Base-by-base conservation (phyloP, 202 grass and related monocot genomes). In the Digitaria exilis region DNA sequence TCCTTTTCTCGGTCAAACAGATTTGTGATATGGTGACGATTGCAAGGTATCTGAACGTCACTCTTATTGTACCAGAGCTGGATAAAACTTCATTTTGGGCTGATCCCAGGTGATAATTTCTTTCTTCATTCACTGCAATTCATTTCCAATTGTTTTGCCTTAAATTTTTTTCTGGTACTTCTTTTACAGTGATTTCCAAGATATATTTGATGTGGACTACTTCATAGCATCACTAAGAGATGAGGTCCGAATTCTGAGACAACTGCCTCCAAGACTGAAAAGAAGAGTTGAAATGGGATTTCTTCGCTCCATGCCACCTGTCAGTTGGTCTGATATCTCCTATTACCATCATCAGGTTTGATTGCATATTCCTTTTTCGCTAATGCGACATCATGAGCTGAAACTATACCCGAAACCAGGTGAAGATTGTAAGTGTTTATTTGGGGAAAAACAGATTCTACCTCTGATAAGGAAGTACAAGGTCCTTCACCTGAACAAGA, bases 21-120 rank as follows among this genome's bases (percentile, higher is more conserved):
- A 98, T 98, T 76, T 98, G 96, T 24, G 96, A 98, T 69, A 98
- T 98, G 92, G 95, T 98, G 86, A 88, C 92, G 69, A 91, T 98
- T 80, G 92, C 92, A 32, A 91, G 95, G 86, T 91, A 91, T 80
- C 84, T 98, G 73, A 98, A 98, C 41, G 92, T 95, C 58, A 98
- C 95, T 41, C 84, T 98, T 59, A 91, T 98, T 10, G 90, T 98
- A 60, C 95, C 95, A 11, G 95, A 98, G 71, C 63, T 98, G 71
- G 95, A 98, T 77, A 98, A 98, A 78, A 84, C 95, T 65, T 95
- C 95, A 79, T 98, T 98, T 79, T 98, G 93, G 96, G 85, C 87
- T 71, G 93, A 96, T 90, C 93, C 93, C 64, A 96, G 96, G 96
- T 98, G 60, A 67, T 84, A 42, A 31, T 67, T 73, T 85, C 32